Evolutionary conservation across 2,329 filamentous ascomycete species (phyloP), one percentile per base, ranked within the genome.

Genomic region (Aspergillus aculeatinus): DNA sequence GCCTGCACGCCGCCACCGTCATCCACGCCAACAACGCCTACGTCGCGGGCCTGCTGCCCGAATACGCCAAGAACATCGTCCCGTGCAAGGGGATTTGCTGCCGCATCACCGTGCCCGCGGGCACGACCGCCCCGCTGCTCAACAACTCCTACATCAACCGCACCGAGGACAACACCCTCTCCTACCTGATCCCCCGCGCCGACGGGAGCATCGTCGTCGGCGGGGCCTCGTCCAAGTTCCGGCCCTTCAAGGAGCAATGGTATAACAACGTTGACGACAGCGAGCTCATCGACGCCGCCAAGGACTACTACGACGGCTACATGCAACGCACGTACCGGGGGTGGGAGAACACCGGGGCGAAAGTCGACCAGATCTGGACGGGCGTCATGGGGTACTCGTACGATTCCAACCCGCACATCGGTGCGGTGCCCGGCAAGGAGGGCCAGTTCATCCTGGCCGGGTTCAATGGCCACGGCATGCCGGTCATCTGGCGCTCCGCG

Each of bases 11-110:
- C 0, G 75, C 78, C 4, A 83, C 86, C 31, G 85, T 96, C 14
- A 82, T 96, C 14, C 83, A 96, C n/a, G 89, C 91, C 3, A 93
- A 90, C 0, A 96, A 96, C 68, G 92, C 82, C 3, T 95, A 96
- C 72, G 92, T 91, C 0, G 90, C 89, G 2, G 83, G 88, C 60
- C 81, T 96, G 2, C 77, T 95, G 1, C 90, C 90, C 0, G 72
- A 79, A 35, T 88, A 95, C 66, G 79, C 83, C 1, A 85, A 87
- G 61, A 80, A 92, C 5, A 89, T 96, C 60, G 86, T 92, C 1
- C 92, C 93, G 0, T 87, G 89, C 14, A 82, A 89, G 16, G 92
- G 90, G 0, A 65, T 76, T 9, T 75, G 74, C 58, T 71, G 70
- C 1, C 73, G 73, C 10, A 70, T 77, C n/a, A 58, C 62, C 4